Conservation (phyloP, 495 filamentous ascomycete genomes). For the Aspergillus saccharolyticus region DNA sequence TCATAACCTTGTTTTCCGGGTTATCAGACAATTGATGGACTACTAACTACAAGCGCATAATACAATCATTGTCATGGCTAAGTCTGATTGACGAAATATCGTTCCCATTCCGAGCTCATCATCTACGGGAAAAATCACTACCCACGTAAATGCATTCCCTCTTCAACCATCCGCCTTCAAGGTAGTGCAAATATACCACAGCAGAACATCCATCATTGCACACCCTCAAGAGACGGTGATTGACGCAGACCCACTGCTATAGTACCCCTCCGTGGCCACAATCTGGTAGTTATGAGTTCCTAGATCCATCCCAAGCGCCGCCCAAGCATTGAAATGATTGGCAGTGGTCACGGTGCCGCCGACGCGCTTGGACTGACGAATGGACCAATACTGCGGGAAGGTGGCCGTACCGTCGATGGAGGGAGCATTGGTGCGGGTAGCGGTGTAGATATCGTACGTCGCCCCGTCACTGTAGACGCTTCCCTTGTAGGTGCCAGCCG, state of each 20-base stretch:
- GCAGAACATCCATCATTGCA: background rate
- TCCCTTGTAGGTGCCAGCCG: slow-evolving; percentile 45
- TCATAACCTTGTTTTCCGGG: no score
- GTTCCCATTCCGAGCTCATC: no score
- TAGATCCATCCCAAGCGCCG: slow-evolving; percentile 39
- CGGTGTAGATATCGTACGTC: slow-evolving; percentile 60
- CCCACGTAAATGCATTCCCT: no score
- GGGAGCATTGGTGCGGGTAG: slow-evolving; percentile 54
- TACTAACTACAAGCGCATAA: no score
- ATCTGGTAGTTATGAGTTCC: slow-evolving; percentile 58
- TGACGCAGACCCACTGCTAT: slow-evolving; percentile 45
- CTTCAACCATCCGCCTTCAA: no score
- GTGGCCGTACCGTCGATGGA: slow-evolving; percentile 54
- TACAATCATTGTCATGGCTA: no score
- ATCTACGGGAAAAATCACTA: no score
- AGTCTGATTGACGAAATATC: no score
- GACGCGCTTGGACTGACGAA: slow-evolving; percentile 49
- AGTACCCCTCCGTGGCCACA: slow-evolving; percentile 55
- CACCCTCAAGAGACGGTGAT: slow-evolving; percentile 41
- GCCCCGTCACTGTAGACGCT: slow-evolving; percentile 54
- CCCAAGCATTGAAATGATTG: slow-evolving; percentile 65
- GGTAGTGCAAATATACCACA: background rate
- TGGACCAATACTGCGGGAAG: slow-evolving; percentile 59
- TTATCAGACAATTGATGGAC: no score
- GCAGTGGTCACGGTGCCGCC: slow-evolving; percentile 48